Evolutionary conservation across 2,329 filamentous ascomycete species (phyloP).

Genomic region (Metarhizium humberi): DNA sequence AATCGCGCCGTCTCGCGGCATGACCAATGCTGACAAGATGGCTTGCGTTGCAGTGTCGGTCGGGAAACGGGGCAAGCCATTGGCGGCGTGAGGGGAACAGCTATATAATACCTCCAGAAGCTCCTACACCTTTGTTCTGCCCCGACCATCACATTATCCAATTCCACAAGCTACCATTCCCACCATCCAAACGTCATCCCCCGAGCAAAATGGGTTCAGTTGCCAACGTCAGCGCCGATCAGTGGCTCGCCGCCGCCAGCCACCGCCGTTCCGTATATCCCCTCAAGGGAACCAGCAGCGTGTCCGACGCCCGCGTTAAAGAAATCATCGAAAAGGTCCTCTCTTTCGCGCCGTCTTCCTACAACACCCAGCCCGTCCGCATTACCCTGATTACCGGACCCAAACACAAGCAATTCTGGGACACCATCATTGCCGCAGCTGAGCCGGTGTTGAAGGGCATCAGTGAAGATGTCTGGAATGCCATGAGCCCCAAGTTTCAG

Average conservation of each 20-base stretch:
- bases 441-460: conserved; percentile 30
- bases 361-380: conserved; percentile 82
- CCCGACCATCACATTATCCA: too few relatives aligned
- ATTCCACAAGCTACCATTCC: too few relatives aligned
- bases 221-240: conserved; percentile 10
- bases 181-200: too few relatives aligned
- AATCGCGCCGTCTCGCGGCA: too few relatives aligned
- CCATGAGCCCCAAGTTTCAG: conserved; percentile 10
- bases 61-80: too few relatives aligned
- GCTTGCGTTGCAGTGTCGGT: too few relatives aligned
- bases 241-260: conserved; percentile 38
- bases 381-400: conserved; percentile 68
- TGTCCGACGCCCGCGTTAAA: conserved; percentile 43
- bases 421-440: conserved; percentile 50
- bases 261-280: conserved; percentile 61
- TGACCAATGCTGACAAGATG: too few relatives aligned
- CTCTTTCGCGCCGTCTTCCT: conserved; percentile 64
- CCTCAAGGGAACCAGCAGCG: conserved; percentile 52
- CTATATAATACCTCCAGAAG: too few relatives aligned
- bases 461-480: conserved; percentile 12
- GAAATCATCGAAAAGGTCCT: conserved; percentile 57
- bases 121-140: too few relatives aligned
- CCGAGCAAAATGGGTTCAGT: neutral
- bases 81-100: too few relatives aligned
- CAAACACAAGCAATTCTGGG: conserved; percentile 83